A percentile compares a stretch with the other conserved stretches of the same genome.
Conservation (phyloP, 2,329 filamentous ascomycete species). For the Phoma sp. region DNA sequence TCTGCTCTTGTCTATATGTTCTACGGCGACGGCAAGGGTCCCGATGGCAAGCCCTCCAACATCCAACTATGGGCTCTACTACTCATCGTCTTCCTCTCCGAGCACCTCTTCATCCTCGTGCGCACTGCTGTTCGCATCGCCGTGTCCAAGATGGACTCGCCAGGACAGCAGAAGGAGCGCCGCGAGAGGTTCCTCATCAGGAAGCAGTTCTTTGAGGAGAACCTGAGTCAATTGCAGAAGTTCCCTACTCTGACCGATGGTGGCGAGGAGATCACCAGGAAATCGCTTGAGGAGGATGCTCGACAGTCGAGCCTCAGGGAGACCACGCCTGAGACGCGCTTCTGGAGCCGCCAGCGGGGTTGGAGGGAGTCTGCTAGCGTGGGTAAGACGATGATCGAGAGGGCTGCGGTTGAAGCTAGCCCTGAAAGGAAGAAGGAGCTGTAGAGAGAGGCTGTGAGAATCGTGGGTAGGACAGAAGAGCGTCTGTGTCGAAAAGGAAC, state of each 20-base stretch:
- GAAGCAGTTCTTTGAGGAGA: constrained; percentile 79
- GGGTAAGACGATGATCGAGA: constrained; percentile 59
- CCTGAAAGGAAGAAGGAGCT: constrained; percentile 50
- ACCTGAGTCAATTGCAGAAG: constrained; percentile 62
- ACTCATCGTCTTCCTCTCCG: constrained; percentile 80
- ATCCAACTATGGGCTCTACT: constrained; percentile 83
- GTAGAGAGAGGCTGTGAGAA: constrained; percentile 4
- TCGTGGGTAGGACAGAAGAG: too few relatives aligned
- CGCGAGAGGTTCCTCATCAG: constrained; percentile 81
- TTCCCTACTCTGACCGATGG: constrained; percentile 51
- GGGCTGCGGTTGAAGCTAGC: constrained; percentile 34
- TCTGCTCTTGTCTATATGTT: constrained; percentile 91
- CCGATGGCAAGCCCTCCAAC: constrained; percentile 69
- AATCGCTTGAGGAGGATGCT: constrained; percentile 67
- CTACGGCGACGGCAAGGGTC: constrained; percentile 69
- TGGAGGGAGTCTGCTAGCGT: constrained; percentile 60
- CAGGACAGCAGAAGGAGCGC: constrained; percentile 83
- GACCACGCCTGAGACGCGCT: constrained; percentile 55
- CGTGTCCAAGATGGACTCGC: constrained; percentile 82
- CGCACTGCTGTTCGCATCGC: constrained; percentile 75
- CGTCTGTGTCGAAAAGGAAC: too few relatives aligned
- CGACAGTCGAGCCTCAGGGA: constrained; percentile 49
- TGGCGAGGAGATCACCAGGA: constrained; percentile 66
- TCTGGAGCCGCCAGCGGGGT: constrained; percentile 60
- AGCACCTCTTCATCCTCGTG: constrained; percentile 86